phyloP scores from a whole-genome alignment of 306 rosid genomes.

The Astragalus membranaceus region DNA sequence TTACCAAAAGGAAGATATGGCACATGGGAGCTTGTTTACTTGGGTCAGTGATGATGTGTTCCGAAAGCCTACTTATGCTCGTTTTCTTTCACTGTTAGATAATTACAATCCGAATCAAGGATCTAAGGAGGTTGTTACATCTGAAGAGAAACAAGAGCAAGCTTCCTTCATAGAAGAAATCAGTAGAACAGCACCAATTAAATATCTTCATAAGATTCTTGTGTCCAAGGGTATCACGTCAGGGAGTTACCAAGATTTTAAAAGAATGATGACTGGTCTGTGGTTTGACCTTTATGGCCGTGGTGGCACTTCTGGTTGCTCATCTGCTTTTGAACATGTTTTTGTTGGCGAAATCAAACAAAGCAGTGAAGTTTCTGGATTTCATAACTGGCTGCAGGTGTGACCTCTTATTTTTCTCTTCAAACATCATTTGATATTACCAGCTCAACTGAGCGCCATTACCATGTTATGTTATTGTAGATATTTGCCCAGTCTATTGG shows the following conservation, averaged over 20 bases:
- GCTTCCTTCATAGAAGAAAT: conserved; percentile 89
- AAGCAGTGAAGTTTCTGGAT: conserved; percentile 71
- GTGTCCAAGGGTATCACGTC: conserved; percentile 53
- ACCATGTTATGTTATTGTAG: neutral
- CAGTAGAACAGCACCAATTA: conserved; percentile 89
- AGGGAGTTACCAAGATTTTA: conserved; percentile 59
- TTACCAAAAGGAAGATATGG: conserved; percentile 62
- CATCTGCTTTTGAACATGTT: conserved; percentile 97
- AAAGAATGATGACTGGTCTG: conserved; percentile 45
- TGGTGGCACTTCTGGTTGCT: conserved; percentile 77
- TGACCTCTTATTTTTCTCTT: neutral
- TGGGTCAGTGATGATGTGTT: conserved; percentile 65
- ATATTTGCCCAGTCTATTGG: neutral
- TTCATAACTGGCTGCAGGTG: conserved; percentile 98
- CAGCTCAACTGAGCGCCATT: neutral
- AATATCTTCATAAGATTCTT: conserved; percentile 77
- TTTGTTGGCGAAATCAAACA: conserved; percentile 92
- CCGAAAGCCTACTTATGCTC: conserved; percentile 70
- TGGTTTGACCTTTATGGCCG: conserved; percentile 96
- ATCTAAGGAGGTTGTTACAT: conserved; percentile 71
- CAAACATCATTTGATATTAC: too few relatives aligned
- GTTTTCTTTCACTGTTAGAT: conserved; percentile 85
- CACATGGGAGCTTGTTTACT: conserved; percentile 64
- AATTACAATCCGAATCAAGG: conserved; percentile 85
- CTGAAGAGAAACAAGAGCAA: conserved; percentile 95